Base-by-base conservation (phyloP, 2,329 filamentous ascomycete genomes). In the Pseudogymnoascus sp. region DNA sequence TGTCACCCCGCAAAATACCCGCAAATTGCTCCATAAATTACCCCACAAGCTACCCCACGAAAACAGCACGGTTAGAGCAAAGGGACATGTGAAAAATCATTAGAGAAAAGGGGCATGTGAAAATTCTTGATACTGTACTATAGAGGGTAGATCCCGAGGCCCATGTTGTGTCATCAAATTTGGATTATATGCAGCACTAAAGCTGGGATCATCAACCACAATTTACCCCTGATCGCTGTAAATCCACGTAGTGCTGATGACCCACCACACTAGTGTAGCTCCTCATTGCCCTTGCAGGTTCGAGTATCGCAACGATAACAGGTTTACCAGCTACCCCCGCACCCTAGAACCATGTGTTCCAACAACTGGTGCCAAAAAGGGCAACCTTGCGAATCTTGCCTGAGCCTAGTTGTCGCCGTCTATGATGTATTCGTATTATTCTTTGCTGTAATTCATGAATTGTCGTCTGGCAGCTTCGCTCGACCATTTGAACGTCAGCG, bases 191-290 rank as follows among this genome's bases (percentile, higher is more conserved):
- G 35, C 35, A 6, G 14, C 30, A 65, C 8, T 16, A 37, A 36
- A 50, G 63, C 35, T 11, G 65, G 64, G 16, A 65, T 22, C 3
- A 58, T 33, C 35, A 37, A 12, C 3, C 35, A 37, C 35, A 37
- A n/a, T 37, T 37, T 37, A 37, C 6, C 35, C 12, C 12, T 12
- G n/a, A 37, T 6, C 35, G 14, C 35, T 37, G 2, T 3, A n/a
- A 37, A n/a, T 37, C 12, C 14, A 14, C 14, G 14, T 37, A 4
- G 35, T 14, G 35, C 35, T 37, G 35, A 37, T 37, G 5, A 5
- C n/a, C 4, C 14, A 37, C 14, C 4, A 36, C 35, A 36, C 35
- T 36, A 36, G 35, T 36, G 5, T 14, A 36, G 12, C 35, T 11
- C 35, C 35, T 36, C 12, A 9, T 14, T 11, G 12, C 12, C 11